Percentiles rank a stretch among this genome's conserved stretches.
phyloP scores from a whole-genome alignment of 306 rosid species.

The Argentina anserina region DNA sequence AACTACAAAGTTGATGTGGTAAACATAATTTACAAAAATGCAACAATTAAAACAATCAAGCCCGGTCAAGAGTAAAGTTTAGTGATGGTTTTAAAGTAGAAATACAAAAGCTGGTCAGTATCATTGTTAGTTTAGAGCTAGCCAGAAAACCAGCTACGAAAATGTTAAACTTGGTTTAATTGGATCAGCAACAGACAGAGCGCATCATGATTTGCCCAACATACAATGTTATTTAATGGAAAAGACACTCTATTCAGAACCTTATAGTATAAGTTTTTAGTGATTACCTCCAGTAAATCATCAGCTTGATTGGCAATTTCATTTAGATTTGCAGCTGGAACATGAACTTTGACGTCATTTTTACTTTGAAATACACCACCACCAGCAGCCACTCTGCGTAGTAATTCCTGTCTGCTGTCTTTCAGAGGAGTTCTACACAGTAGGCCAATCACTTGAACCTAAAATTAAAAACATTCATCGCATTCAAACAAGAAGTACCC shows the following conservation, averaged over 20 bases:
- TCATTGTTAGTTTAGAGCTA: not conserved
- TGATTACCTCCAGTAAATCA: constrained; percentile 82
- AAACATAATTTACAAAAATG: not conserved
- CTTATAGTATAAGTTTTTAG: constrained; percentile 7
- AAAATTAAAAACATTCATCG: constrained; percentile 6
- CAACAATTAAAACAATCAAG: not conserved
- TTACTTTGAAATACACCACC: constrained; percentile 74
- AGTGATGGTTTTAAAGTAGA: not conserved
- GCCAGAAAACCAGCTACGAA: not conserved
- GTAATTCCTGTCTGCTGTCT: constrained; percentile 83
- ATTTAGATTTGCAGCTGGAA: constrained; percentile 84
- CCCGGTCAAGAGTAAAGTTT: not conserved
- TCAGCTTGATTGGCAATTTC: constrained; percentile 97
- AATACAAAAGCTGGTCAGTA: not conserved
- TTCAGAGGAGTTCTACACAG: constrained; percentile 87
- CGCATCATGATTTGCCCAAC: not conserved
- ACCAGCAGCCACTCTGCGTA: constrained; percentile 90
- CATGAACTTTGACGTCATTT: constrained; percentile 60
- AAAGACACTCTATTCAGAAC: not conserved
- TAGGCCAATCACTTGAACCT: constrained; percentile 93
- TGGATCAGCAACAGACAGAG: not conserved
- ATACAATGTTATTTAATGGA: not conserved
- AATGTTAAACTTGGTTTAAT: not conserved
- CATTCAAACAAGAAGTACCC: not conserved
- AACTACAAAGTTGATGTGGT: not conserved